phyloP scores from a whole-genome alignment of 2,329 filamentous ascomycete genomes.

The Parasarocladium wereldwijsianum region DNA sequence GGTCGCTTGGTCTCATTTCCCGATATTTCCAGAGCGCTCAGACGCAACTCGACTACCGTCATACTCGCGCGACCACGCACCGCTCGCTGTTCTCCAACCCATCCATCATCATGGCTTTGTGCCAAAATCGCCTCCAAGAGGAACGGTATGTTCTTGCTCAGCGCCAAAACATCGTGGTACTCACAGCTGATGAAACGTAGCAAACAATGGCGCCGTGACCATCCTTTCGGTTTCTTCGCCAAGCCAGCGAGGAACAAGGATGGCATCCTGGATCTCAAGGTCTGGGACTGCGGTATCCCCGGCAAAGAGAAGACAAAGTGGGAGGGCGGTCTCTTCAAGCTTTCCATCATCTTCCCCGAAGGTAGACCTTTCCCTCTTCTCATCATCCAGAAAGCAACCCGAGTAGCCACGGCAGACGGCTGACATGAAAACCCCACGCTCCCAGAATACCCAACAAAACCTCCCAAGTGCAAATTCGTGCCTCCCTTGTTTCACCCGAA shows the following conservation, averaged over 20 bases:
- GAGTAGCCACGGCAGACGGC: not conserved
- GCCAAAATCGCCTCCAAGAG: slow-evolving; percentile 74
- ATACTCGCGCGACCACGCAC: too few relatives aligned
- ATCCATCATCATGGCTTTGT: slow-evolving; percentile 70
- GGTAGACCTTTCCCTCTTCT: slow-evolving; percentile 40
- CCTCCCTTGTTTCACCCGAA: slow-evolving; percentile 97
- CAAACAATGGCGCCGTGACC: slow-evolving; percentile 93
- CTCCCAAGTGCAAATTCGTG: slow-evolving; percentile 96
- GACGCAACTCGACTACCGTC: too few relatives aligned
- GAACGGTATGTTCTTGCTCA: slow-evolving; percentile 54
- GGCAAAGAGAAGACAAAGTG: slow-evolving; percentile 95
- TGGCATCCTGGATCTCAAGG: slow-evolving; percentile 80
- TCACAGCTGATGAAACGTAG: slow-evolving; percentile 27
- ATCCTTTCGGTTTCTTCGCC: slow-evolving; percentile 95
- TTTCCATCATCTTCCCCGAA: slow-evolving; percentile 85
- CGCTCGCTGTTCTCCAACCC: too few relatives aligned
- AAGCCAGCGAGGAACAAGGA: slow-evolving; percentile 67
- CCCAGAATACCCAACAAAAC: slow-evolving; percentile 98
- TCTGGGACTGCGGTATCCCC: slow-evolving; percentile 92
- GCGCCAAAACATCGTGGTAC: not conserved
- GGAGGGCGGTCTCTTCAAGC: slow-evolving; percentile 95
- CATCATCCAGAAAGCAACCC: too few relatives aligned
- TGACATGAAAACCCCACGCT: too few relatives aligned
- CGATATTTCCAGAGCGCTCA: too few relatives aligned
- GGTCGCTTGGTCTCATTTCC: too few relatives aligned